These are phyloP conservation scores for Typha latifolia DNA, from an alignment of 176 grass and related monocot genomes.

Conservation along the genomic window DNA sequence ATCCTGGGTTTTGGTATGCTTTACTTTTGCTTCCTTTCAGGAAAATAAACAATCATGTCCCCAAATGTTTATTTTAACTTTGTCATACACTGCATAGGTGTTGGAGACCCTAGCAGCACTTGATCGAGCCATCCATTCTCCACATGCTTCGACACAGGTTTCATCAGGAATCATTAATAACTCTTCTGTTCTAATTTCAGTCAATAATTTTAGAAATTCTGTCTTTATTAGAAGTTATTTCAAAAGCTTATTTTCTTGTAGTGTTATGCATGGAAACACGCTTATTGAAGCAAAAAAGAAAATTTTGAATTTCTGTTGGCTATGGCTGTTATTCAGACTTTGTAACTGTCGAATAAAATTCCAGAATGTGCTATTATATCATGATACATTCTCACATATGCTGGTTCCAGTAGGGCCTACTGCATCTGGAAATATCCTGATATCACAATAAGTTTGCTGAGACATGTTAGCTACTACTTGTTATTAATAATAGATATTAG, in stretches of 20 bases:
- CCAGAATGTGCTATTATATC: no score
- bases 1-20: conserved; percentile 91
- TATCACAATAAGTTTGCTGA: not conserved
- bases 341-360: no score
- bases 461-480: not conserved
- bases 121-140: conserved; percentile 96
- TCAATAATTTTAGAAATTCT: not conserved
- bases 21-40: not conserved
- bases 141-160: conserved; percentile 96
- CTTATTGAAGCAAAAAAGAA: no score
- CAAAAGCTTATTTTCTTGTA: not conserved
- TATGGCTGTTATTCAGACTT: no score
- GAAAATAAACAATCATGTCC: no score
- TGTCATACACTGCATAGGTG: conserved; percentile 33
- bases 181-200: conserved; percentile 9
- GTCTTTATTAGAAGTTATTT: conserved; percentile 1
- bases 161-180: conserved; percentile 10
- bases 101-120: conserved; percentile 93
- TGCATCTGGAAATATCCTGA: not conserved
- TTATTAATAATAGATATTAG: not conserved
- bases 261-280: not conserved
- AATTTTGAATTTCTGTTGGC: no score
- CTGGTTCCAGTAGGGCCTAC: no score
- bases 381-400: no score
- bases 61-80: not conserved